Conservation (phyloP, 352 stramenopile species). For the Pseudoperonospora humuli region DNA sequence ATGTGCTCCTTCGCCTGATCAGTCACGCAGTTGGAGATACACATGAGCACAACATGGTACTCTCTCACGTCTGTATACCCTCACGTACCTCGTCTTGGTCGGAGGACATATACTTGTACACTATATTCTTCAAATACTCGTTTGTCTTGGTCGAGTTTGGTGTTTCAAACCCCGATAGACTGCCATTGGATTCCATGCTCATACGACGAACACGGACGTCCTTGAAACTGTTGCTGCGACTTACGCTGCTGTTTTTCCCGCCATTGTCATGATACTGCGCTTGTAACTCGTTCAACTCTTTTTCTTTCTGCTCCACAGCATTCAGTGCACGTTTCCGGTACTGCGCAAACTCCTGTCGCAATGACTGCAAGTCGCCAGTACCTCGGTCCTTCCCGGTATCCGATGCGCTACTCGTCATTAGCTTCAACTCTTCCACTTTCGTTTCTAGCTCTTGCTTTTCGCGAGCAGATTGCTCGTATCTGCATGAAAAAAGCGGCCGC, state of each 20-base stretch:
- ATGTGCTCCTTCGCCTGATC: slow-evolving; percentile 76
- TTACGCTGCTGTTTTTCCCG: slow-evolving; percentile 21
- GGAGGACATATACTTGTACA: slow-evolving; percentile 89
- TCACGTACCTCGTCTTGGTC: slow-evolving; percentile 59
- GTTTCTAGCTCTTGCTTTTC: slow-evolving; percentile 76
- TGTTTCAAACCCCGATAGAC: slow-evolving; percentile 72
- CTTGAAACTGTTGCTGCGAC: slow-evolving; percentile 38
- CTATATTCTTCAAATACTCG: slow-evolving; percentile 88
- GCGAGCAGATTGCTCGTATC: slow-evolving; percentile 64
- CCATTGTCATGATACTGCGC: slow-evolving; percentile 47
- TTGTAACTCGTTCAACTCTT: slow-evolving; percentile 64
- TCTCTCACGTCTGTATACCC: background rate
- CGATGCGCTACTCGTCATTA: slow-evolving; percentile 29
- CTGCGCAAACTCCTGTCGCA: slow-evolving; percentile 74
- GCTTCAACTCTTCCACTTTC: slow-evolving; percentile 60
- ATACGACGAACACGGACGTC: slow-evolving; percentile 45
- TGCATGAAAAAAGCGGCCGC: slow-evolving; percentile 11
- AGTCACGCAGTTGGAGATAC: too few relatives aligned
- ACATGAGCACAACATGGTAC: too few relatives aligned
- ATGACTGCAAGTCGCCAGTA: slow-evolving; percentile 46
- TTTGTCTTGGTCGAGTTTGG: slow-evolving; percentile 75
- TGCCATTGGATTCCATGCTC: slow-evolving; percentile 77
- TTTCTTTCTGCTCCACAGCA: slow-evolving; percentile 77
- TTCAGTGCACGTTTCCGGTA: slow-evolving; percentile 73
- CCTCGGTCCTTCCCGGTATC: slow-evolving; percentile 16